Evolutionary conservation across 1,284 basidiomycete species (phyloP), one percentile per base, ranked within the genome.

Genomic region (Vanrija sp.): DNA sequence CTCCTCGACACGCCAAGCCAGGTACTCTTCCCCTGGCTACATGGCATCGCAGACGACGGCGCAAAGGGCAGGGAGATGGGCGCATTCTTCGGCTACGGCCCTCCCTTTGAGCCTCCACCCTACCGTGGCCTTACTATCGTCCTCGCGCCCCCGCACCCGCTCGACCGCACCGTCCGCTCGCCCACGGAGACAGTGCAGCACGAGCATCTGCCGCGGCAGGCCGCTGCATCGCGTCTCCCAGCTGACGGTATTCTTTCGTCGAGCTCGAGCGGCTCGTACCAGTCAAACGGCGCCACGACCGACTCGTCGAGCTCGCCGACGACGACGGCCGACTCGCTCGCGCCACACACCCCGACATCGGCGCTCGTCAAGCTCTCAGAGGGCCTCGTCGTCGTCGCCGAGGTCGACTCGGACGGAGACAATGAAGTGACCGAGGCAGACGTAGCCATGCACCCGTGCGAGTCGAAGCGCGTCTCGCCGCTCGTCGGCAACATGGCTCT

Each of bases 11-110:
- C 70, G 2, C 75, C 75, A 3, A 72, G 67, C 45, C 70, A 73
- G 26, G 66, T 74, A 16, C 64, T 77, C 28, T 77, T 77, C 55
- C 75, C 75, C 1, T 77, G 75, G 75, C 62, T 77, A 6, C 75
- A 77, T 55, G 75, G 75, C 5, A 77, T 77, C 46, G 67, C 67
- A 34, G 75, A 77, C 48, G 75, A 75, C 49, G 74, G 65, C 14
- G 61, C 55, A 29, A 74, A 68, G 61, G 75, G 65, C 9, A 58
- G 64, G 8, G 68, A 69, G 40, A 75, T 74, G 75, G 75, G 60
- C 38, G 63, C 68, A 1, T 77, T 77, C 65, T 76, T 77, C 53
- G 74, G 75, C 66, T 62, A 69, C 38, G 51, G 53, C 9, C 67
- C 75, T 7, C 70, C 73, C 1, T 72, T 76, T 45, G 70, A 69